A percentile compares a stretch with the other conserved stretches of the same genome.
These are phyloP conservation scores for Cinchona pubescens DNA, from an alignment of 257 asterid species.

Conservation along the genomic window DNA sequence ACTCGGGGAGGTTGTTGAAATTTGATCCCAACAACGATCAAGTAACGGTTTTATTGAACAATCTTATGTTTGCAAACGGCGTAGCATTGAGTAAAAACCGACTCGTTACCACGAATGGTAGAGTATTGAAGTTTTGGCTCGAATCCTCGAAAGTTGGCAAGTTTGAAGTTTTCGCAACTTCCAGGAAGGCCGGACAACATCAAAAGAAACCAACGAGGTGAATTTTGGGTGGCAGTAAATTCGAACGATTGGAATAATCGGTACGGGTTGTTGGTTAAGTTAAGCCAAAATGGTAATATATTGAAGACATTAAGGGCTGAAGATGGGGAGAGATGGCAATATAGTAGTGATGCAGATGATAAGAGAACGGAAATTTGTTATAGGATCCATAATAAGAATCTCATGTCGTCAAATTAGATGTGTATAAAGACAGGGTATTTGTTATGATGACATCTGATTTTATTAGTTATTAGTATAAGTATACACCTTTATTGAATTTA, in stretches of 20 bases:
- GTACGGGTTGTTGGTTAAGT: too few species aligned
- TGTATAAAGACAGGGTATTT: too few species aligned
- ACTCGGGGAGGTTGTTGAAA: slow-evolving; percentile 56
- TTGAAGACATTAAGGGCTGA: slow-evolving; percentile 33
- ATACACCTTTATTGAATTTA: too few species aligned
- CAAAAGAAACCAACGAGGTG: slow-evolving; percentile 44
- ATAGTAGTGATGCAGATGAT: slow-evolving; percentile 56
- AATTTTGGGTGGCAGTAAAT: slow-evolving; percentile 65
- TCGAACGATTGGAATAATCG: slow-evolving; percentile 32
- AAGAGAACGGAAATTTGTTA: slow-evolving; percentile 38
- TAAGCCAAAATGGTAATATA: slow-evolving; percentile 47
- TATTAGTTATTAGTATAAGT: too few species aligned
- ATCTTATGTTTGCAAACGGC: slow-evolving; percentile 69
- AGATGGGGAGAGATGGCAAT: slow-evolving; percentile 35
- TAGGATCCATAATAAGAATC: too few species aligned
- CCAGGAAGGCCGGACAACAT: slow-evolving; percentile 66
- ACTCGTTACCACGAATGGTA: slow-evolving; percentile 55
- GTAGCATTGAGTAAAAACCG: slow-evolving; percentile 51
- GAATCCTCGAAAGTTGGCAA: too few species aligned
- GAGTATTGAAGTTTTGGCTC: slow-evolving; percentile 38
- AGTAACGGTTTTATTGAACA: slow-evolving; percentile 31
- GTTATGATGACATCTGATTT: too few species aligned
- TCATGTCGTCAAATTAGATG: too few species aligned
- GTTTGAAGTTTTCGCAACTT: slow-evolving; percentile 30
- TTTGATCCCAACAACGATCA: slow-evolving; percentile 42